Evolutionary conservation across 1,284 basidiomycete species (phyloP), one percentile per base, ranked within the genome.

Genomic region (Porodaedalea pini): DNA sequence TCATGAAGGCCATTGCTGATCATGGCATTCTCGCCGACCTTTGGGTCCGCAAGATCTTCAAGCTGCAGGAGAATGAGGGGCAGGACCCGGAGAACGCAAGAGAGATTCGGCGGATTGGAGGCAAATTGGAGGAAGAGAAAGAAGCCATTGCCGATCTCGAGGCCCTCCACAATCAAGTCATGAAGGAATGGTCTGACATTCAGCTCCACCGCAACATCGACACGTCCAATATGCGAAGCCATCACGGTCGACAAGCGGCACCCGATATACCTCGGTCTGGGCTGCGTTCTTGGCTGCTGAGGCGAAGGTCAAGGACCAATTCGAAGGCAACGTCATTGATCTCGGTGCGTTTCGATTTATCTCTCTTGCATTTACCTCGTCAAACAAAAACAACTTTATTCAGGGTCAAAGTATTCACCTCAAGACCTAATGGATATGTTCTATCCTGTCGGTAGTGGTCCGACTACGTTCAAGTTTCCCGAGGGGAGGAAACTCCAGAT

Each of bases 241-340:
- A 67, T 73, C 63, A 21, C 53, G 17, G 64, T 68, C 49, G 67
- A 67, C 53, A 61, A 61, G 60, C 25, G 25, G 47, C 39, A 51
- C 49, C 44, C 36, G 7, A 2, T 70, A 68, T 50, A 74, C 70
- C 32, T 4, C 36, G 29, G 72, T 75, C 56, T 64, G 66, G 51
- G 72, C 34, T 48, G 64, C 62, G 15, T 70, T 76, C 65, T 37
- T 59, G 60, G 60, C 61, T 51, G 65, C 62, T 8, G 54, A 59
- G 62, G 59, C 56, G 25, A 76, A 69, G 66, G 57, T 75, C 67
- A 68, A 63, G 66, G 54, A 43, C 13, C 13, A 57, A 0, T 75
- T 75, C 54, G 58, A 68, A 53, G 74, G 74, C 17, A 78, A 74
- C 36, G 62, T 73, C 31, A 65, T 77, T 13, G 67, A 74, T 59